A percentile compares a stretch with the other conserved stretches of the same genome.
phyloP scores from a whole-genome alignment of 495 filamentous ascomycete genomes.

The Penicillium daleae region DNA sequence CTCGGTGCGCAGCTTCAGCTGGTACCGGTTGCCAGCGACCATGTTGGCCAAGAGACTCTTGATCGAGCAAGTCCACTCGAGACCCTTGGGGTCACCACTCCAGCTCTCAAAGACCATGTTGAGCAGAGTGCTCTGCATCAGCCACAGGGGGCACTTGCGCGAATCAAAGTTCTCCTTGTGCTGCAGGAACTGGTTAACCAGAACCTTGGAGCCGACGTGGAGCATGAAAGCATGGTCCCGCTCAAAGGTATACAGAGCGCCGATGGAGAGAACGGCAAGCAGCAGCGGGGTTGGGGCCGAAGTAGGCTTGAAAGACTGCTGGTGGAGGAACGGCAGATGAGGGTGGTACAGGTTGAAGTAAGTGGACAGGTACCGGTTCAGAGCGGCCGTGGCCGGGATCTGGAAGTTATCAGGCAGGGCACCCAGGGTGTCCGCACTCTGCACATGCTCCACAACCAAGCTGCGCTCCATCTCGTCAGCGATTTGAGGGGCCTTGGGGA shows the following conservation, averaged over 20 bases:
- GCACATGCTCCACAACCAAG: slow-evolving; percentile 83
- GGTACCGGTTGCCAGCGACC: slow-evolving; percentile 96
- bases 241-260: slow-evolving; percentile 94
- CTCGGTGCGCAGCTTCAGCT: slow-evolving; percentile 88
- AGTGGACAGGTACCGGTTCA: slow-evolving; percentile 90
- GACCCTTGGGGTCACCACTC: slow-evolving; percentile 96
- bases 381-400: slow-evolving; percentile 70
- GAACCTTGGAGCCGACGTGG: slow-evolving; percentile 96
- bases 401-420: slow-evolving; percentile 89
- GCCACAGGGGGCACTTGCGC: slow-evolving; percentile 96
- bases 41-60: slow-evolving; percentile 97
- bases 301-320: slow-evolving; percentile 84
- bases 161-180: slow-evolving; percentile 99
- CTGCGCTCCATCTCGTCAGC: slow-evolving; percentile 78
- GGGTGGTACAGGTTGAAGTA: slow-evolving; percentile 98
- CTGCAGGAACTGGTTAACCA: slow-evolving; percentile 95
- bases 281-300: slow-evolving; percentile 78
- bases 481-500: slow-evolving; percentile 69
- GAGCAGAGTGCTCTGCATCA: slow-evolving; percentile 92
- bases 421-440: slow-evolving; percentile 73
- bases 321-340: slow-evolving; percentile 94
- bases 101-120: slow-evolving; percentile 99
- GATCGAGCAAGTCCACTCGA: slow-evolving; percentile 98
- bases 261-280: slow-evolving; percentile 91
- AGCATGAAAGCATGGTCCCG: slow-evolving; percentile 94